Percentiles rank a stretch among this genome's conserved stretches.
phyloP scores from a whole-genome alignment of 2,329 filamentous ascomycete genomes.

The Neurospora crassa region DNA sequence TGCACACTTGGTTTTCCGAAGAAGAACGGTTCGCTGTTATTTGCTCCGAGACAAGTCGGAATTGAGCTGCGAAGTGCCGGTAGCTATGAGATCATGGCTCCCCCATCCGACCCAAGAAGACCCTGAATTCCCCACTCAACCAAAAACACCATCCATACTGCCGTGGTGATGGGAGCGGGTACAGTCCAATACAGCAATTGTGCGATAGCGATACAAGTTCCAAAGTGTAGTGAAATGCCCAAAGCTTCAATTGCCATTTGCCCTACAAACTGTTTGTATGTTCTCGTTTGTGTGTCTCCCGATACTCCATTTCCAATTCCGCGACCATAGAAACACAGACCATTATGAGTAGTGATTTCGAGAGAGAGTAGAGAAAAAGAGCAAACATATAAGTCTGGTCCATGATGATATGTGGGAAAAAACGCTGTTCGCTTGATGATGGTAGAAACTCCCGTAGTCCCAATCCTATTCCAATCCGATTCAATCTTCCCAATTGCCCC shows the following conservation, averaged over 20 bases:
- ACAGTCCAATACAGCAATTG: not conserved
- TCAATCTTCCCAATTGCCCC: not conserved
- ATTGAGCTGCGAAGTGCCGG: constrained; percentile 3
- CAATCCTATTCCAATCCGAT: not conserved
- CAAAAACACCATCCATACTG: not conserved
- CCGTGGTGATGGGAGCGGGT: not conserved
- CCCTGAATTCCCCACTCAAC: constrained; percentile 2
- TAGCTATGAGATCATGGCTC: not conserved
- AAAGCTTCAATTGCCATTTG: not conserved
- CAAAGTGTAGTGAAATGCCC: not conserved
- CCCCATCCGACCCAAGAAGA: not conserved
- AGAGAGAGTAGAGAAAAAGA: not conserved
- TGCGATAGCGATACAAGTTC: not conserved
- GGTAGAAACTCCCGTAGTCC: not conserved
- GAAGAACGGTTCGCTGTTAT: not conserved
- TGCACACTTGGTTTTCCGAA: not conserved
- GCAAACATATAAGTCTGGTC: not conserved
- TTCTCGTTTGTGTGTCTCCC: not conserved
- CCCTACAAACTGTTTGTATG: not conserved
- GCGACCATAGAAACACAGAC: not conserved
- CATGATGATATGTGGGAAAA: not conserved
- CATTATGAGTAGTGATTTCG: not conserved
- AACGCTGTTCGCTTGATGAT: not conserved
- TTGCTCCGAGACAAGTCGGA: not conserved
- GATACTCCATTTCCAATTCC: not conserved